These are phyloP conservation scores for Tylopilus vinaceipallidus DNA, from an alignment of 768 basidiomycete species.

Conservation along the genomic window DNA sequence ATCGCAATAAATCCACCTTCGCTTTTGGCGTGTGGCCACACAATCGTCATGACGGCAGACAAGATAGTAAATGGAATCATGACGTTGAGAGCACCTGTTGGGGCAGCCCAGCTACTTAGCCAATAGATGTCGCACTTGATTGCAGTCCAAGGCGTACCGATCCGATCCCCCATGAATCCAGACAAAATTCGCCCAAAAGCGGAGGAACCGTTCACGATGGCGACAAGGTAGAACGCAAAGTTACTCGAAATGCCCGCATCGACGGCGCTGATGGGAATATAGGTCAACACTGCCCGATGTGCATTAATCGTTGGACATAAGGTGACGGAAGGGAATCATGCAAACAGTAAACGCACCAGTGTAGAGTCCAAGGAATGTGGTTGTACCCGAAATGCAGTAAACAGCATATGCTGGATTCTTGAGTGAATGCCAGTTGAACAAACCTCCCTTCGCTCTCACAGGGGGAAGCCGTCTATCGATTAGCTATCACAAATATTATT, in stretches of 20 bases:
- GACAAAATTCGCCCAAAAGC: slow-evolving; percentile 56
- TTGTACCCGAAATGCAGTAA: slow-evolving; percentile 56
- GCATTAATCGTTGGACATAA: no score
- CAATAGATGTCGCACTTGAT: neutral
- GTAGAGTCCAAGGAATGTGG: slow-evolving; percentile 67
- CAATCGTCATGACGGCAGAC: slow-evolving; percentile 58
- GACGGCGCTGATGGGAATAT: slow-evolving; percentile 58
- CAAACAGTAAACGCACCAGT: slow-evolving; percentile 41
- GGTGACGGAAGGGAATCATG: neutral
- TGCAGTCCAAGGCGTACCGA: slow-evolving; percentile 38
- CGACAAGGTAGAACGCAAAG: slow-evolving; percentile 62
- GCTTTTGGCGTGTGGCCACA: slow-evolving; percentile 64
- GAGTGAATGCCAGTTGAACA: slow-evolving; percentile 56
- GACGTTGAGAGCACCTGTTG: slow-evolving; percentile 60
- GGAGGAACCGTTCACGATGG: slow-evolving; percentile 67
- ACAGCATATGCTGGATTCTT: slow-evolving; percentile 45
- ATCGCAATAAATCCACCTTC: slow-evolving; percentile 48
- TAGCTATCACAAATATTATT: slow-evolving; percentile 14
- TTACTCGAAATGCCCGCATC: slow-evolving; percentile 45
- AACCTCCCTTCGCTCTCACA: slow-evolving; percentile 48
- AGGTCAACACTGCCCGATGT: slow-evolving; percentile 54
- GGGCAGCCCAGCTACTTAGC: neutral
- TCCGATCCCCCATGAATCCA: slow-evolving; percentile 52
- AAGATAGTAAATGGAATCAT: slow-evolving; percentile 61
- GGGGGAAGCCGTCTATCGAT: slow-evolving; percentile 54